These are phyloP conservation scores for Aureobasidium lini DNA, from an alignment of 2,329 filamentous ascomycete species.

Conservation along the genomic window DNA sequence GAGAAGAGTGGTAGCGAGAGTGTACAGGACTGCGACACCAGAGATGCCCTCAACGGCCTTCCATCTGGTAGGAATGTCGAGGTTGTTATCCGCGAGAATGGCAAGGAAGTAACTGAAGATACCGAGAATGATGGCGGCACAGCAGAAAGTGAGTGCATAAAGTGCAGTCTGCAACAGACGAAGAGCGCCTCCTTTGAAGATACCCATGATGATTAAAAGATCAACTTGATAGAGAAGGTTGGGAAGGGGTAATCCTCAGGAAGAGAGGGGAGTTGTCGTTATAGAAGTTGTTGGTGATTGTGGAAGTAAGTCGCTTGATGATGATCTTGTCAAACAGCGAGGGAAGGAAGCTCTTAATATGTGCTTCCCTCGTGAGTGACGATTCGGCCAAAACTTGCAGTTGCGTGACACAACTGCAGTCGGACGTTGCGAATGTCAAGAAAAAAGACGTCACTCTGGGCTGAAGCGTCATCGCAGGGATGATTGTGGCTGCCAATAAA, in stretches of 20 bases:
- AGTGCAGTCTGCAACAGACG: slow-evolving; percentile 57
- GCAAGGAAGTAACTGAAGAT: slow-evolving; percentile 76
- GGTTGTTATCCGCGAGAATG: slow-evolving; percentile 57
- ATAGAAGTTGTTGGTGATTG: neutral
- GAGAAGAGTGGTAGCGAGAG: slow-evolving; percentile 61
- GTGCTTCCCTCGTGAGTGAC: neutral
- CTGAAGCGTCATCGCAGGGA: neutral
- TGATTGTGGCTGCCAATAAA: slow-evolving; percentile 6
- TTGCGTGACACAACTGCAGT: neutral
- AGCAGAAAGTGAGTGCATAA: slow-evolving; percentile 66
- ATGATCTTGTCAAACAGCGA: neutral
- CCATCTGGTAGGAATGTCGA: slow-evolving; percentile 56
- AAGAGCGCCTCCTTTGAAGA: slow-evolving; percentile 51
- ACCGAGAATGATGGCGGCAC: slow-evolving; percentile 60
- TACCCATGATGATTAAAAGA: slow-evolving; percentile 22
- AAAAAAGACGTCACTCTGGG: neutral
- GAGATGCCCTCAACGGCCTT: slow-evolving; percentile 58
- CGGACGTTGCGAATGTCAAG: too few species aligned
- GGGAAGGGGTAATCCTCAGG: neutral
- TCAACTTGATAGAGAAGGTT: neutral
- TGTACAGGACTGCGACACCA: slow-evolving; percentile 68
- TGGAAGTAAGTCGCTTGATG: neutral
- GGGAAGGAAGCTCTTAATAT: slow-evolving; percentile 1
- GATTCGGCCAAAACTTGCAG: neutral
- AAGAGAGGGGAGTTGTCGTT: neutral